Base-by-base conservation (phyloP, 1,284 basidiomycete genomes). In the Cystobasidiaceae sp. region DNA sequence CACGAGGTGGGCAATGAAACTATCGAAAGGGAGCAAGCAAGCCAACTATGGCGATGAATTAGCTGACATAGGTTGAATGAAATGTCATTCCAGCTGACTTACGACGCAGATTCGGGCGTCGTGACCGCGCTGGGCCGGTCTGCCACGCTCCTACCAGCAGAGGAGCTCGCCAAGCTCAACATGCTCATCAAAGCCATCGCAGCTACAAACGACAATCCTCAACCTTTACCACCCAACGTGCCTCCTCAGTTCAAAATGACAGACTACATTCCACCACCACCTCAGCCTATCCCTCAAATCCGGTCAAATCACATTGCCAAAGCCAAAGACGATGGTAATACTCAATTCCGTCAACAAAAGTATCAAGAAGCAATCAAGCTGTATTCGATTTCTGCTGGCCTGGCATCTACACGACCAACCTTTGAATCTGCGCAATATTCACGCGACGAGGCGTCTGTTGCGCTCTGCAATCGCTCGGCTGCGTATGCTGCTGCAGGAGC, bases 251-350 rank as follows among this genome's bases (percentile, higher is more conserved):
- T 68, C 87, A 89, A 15, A 70, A 75, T 21, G 84, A 82, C 65
- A 78, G 88, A 48, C 82, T 54, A 85, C 39, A 88, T 89, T 71
- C 90, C 90, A 7, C 90, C 89, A 2, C 90, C 90, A 2, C 84
- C 87, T 2, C 85, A 86, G 46, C 82, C 91, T 63, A 80, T 89
- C 39, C 84, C 85, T 43, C 86, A 86, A 74, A 85, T 87, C 68
- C 81, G 93, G 15, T 83, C 86, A 0, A 82, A 85, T 67, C 82
- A 85, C 21, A 83, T 94, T 67, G 86, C 82, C 28, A 80, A 81
- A 50, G 86, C 86, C 21, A 96, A 94, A 75, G 92, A 94, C 58
- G 88, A 92, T 68, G 92, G 92, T 67, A 96, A 96, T 75, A 89
- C 90, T 74, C 72, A 82, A 77, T 96, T 89, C 81, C 92, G 92